These are phyloP conservation scores for Chrysoporthe puriensis DNA, from an alignment of 2,329 filamentous ascomycete species.

Conservation along the genomic window DNA sequence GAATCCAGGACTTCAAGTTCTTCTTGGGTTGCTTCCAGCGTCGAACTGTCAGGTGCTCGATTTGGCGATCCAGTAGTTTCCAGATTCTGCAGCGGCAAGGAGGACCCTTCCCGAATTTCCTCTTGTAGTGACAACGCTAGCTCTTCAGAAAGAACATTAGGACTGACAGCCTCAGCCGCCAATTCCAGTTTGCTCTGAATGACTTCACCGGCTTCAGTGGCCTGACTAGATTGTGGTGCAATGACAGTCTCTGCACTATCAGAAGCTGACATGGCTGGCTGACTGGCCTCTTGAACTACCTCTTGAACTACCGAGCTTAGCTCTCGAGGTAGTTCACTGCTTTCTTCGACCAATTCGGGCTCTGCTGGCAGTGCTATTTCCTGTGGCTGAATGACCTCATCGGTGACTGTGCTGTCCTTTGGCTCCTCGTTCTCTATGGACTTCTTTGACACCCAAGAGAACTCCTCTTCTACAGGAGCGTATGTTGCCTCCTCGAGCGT, in stretches of 20 bases:
- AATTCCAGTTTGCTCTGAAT: background rate
- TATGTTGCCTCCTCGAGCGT: conserved; percentile 10
- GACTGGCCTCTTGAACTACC: background rate
- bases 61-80: too few species aligned
- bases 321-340: conserved; percentile 1
- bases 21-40: background rate
- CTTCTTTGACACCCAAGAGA: conserved; percentile 33
- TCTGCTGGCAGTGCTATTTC: conserved; percentile 1
- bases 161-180: background rate
- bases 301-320: background rate
- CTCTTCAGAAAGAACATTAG: background rate
- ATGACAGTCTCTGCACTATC: background rate
- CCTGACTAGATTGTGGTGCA: background rate
- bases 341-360: background rate
- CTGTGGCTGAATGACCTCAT: conserved; percentile 4
- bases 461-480: conserved; percentile 29
- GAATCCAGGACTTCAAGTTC: background rate
- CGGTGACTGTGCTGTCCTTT: conserved; percentile 19
- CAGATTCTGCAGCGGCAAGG: background rate
- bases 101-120: background rate
- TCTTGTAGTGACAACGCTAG: background rate
- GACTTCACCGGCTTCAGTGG: background rate
- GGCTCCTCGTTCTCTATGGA: conserved; percentile 40
- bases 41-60: background rate
- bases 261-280: background rate